Evolutionary conservation across 2,329 filamentous ascomycete species (phyloP), one percentile per base, ranked within the genome.

Genomic region (Graphilbum ipis-grandicollis): DNA sequence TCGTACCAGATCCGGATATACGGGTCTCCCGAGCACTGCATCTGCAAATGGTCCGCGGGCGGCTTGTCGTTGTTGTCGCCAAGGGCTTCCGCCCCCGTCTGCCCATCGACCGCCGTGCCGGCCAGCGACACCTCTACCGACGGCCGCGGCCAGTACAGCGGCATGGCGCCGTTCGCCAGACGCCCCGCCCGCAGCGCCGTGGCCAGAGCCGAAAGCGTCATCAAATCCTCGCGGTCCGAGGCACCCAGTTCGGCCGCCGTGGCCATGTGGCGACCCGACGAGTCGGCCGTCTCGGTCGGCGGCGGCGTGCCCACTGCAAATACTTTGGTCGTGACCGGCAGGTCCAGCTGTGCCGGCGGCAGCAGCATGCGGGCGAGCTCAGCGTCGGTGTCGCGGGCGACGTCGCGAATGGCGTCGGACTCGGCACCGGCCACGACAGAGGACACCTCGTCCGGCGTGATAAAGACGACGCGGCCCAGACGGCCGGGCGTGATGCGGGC

Each of bases 371-470:
- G 15, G 31, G 39, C 37, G 3, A 32, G 13, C 8, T 31, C 18
- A 2, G 12, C 23, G 19, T 39, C 22, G 18, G 12, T 17, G 8
- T 14, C 3, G 15, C 37, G 23, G 35, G 14, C 19, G 12, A 9
- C 17, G 18, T 32, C 33, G 14, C 29, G 28, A 31, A 40, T 36
- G 18, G 37, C 35, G 3, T 15, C 22, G 5, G 18, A 25, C 22
- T 46, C 44, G 18, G 38, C 33, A 3, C 31, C 32, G 4, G 31
- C 35, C 40, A 63, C 60, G 26, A 63, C 57, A 5, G 46, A 46
- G 13, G 63, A 53, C 5, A 73, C 59, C 35, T 68, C 59, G 14
- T 57, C 53, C 5, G 68, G 65, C 14, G 69, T 68, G 39, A 79
- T 59, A 44, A 65, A 72, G 9, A 68, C 51, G n/a, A 78, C 65